phyloP scores from a whole-genome alignment of 2,329 filamentous ascomycete species.

The Emergomyces africanus region DNA sequence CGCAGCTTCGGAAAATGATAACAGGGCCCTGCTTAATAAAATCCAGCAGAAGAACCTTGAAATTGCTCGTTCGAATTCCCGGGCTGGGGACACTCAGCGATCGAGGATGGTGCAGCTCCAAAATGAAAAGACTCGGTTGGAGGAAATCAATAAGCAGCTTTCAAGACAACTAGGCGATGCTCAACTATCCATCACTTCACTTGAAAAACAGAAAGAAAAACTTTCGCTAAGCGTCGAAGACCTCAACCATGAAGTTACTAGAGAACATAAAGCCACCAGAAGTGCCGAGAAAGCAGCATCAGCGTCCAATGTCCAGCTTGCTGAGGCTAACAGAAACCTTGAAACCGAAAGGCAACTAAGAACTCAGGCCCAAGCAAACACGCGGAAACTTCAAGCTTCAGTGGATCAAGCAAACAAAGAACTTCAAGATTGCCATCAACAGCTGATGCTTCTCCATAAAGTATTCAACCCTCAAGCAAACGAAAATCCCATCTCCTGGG shows the following conservation, averaged over 20 bases:
- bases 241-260: slow-evolving; percentile 77
- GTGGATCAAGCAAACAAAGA: slow-evolving; percentile 72
- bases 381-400: slow-evolving; percentile 64
- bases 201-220: slow-evolving; percentile 94
- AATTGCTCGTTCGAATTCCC: slow-evolving; percentile 79
- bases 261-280: slow-evolving; percentile 78
- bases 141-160: slow-evolving; percentile 70
- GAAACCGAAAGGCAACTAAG: slow-evolving; percentile 83
- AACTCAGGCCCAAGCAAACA: slow-evolving; percentile 72
- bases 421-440: slow-evolving; percentile 63
- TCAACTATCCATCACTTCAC: slow-evolving; percentile 65
- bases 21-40: slow-evolving; percentile 88
- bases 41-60: slow-evolving; percentile 95
- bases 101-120: slow-evolving; percentile 64
- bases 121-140: slow-evolving; percentile 66
- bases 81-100: slow-evolving; percentile 71
- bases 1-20: slow-evolving; percentile 89
- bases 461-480: slow-evolving; percentile 68
- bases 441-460: slow-evolving; percentile 71
- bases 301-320: slow-evolving; percentile 65
- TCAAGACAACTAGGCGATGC: slow-evolving; percentile 75
- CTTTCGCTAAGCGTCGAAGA: slow-evolving; percentile 79
- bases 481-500: slow-evolving; percentile 53
- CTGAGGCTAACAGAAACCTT: slow-evolving; percentile 76
- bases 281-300: slow-evolving; percentile 84